Percentiles rank a stretch among this genome's conserved stretches.
phyloP scores from a whole-genome alignment of 352 stramenopile genomes.

The Peronospora destructor region DNA sequence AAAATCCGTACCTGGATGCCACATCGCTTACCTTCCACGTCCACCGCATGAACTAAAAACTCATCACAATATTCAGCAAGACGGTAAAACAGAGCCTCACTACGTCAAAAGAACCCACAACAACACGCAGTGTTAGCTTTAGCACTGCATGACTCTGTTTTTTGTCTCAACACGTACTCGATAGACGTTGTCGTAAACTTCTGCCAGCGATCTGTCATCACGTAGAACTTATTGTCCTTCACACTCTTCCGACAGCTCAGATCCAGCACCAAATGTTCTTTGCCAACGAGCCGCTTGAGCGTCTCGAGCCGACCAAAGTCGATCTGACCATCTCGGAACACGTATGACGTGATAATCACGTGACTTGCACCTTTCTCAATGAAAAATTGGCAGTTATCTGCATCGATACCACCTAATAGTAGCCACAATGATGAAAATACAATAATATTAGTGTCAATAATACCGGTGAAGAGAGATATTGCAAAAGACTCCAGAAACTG shows the following conservation, averaged over 20 bases:
- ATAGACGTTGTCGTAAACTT: conserved; percentile 92
- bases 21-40: conserved; percentile 94
- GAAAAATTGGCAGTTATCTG: conserved; percentile 91
- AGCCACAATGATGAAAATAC: background rate
- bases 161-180: conserved; percentile 33
- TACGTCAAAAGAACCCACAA: conserved; percentile 16
- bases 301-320: conserved; percentile 70
- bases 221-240: conserved; percentile 87
- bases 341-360: conserved; percentile 97
- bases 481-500: background rate
- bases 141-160: background rate
- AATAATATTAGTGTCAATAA: too few relatives aligned
- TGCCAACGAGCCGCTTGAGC: conserved; percentile 63
- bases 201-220: conserved; percentile 96
- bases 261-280: conserved; percentile 90
- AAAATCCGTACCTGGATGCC: conserved; percentile 77
- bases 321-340: conserved; percentile 92
- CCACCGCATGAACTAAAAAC: conserved; percentile 97
- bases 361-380: conserved; percentile 94
- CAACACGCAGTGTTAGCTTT: conserved; percentile 5
- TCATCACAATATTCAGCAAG: conserved; percentile 93
- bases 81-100: conserved; percentile 77
- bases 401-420: conserved; percentile 75
- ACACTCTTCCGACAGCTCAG: conserved; percentile 91
- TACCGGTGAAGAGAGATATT: too few relatives aligned